These are phyloP conservation scores for Circinella umbellata DNA, from an alignment of 371 early-diverging fungal genomes.

Conservation along the genomic window DNA sequence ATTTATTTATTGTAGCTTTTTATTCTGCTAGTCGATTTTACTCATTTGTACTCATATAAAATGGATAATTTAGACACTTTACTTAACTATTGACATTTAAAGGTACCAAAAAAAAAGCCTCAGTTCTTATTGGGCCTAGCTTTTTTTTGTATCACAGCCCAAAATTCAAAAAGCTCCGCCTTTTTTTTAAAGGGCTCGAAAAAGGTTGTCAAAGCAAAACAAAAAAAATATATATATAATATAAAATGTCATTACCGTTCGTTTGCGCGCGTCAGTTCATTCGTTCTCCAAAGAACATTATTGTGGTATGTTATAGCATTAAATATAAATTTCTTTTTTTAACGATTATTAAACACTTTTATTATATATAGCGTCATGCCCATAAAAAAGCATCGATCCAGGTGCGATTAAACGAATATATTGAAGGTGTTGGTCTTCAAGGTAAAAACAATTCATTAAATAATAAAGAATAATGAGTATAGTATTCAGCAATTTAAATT, in stretches of 20 bases:
- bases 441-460: conserved; percentile 24
- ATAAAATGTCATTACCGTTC: conserved; percentile 3
- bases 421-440: conserved; percentile 48
- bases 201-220: neutral
- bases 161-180: too few species aligned
- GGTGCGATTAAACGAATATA: conserved; percentile 43
- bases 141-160: too few species aligned
- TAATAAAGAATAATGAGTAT: neutral
- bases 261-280: conserved; percentile 2
- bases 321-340: neutral
- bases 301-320: conserved; percentile 4
- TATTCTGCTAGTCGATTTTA: too few species aligned
- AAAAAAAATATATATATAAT: neutral
- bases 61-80: too few species aligned
- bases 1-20: too few species aligned
- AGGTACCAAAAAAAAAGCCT: too few species aligned
- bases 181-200: too few species aligned
- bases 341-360: too few species aligned
- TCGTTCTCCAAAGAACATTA: conserved; percentile 3
- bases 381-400: conserved; percentile 51
- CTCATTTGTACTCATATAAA: too few species aligned
- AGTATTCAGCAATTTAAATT: neutral
- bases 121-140: too few species aligned
- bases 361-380: conserved; percentile 36
- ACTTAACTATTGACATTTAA: too few species aligned